Base-by-base conservation (phyloP, 2,329 filamentous ascomycete species). In the Diatrype stigma region DNA sequence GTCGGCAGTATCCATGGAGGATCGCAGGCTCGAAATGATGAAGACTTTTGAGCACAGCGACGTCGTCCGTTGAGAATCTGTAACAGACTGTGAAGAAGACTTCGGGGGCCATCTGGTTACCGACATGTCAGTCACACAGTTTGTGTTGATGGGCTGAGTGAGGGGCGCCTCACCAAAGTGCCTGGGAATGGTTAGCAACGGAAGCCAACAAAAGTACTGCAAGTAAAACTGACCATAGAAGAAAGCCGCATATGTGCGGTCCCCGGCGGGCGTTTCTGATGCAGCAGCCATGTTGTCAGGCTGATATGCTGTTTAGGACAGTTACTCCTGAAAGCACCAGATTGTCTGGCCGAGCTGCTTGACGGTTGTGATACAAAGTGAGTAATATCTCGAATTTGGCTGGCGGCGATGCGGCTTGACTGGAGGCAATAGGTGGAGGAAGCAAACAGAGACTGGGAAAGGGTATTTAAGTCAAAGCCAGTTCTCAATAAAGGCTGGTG, bases 31-130 rank as follows among this genome's bases (percentile, higher is more conserved):
- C 77, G 66, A 90, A 83, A 1, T 69, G 80, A 55, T 82, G 82
- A 34, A 93, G 73, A 45, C 81, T 67, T 50, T 71, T 66, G 23
- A 68, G 56, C 1, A 65, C 7, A 5, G 58, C 63, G 35, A 79
- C 67, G 67, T 76, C 63, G 67, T 79, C 34, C 63, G 81, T 63
- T 55, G 77, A 75, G 5, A 66, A 60, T 58, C 84, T 82, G 70
- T 92, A 89, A 69, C 89, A 89, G 42, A 96, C 91, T 32, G 87
- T 87, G 72, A 88, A 87, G 60, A 97, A 90, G 62, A 97, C 85
- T 63, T 87, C 82, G 0, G 87, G 84, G n/a, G 86, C 88, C 91
- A 96, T 96, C 64, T 78, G 45, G 4, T 7, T 12, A 45, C 4
- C 50, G 17, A 34, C 62, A 16, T 59, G 52, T 44, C 60, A 49